Conservation (phyloP, 495 filamentous ascomycete species). For the Annulohypoxylon stygium region DNA sequence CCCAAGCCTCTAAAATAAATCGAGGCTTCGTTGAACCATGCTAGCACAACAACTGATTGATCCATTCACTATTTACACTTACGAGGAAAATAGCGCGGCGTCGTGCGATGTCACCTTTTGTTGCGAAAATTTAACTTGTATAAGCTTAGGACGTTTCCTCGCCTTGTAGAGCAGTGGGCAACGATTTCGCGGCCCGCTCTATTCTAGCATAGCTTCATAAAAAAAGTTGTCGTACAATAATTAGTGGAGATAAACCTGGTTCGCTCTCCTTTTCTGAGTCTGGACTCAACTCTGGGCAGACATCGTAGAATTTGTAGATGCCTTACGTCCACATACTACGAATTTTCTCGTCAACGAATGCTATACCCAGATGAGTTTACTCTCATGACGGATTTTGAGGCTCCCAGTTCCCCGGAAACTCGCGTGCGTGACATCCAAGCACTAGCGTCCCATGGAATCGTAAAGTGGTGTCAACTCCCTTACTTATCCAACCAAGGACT, state of each 20-base stretch:
- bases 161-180: neutral
- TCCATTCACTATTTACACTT: constrained; percentile 1
- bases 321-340: neutral
- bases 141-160: neutral
- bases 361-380: neutral
- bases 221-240: neutral
- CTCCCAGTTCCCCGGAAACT: constrained; percentile 5
- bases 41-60: neutral
- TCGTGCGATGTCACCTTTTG: neutral
- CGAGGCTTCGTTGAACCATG: constrained; percentile 1
- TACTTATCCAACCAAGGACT: neutral
- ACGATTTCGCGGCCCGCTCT: neutral
- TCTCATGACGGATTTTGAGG: neutral
- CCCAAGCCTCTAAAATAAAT: neutral
- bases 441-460: neutral
- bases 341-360: neutral
- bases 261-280: neutral
- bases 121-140: neutral
- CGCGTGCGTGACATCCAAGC: constrained; percentile 4
- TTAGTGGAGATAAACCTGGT: constrained; percentile 6
- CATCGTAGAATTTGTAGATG: neutral
- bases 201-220: constrained; percentile 2
- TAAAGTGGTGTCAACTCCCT: neutral
- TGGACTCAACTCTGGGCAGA: neutral
- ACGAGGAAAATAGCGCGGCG: neutral